phyloP scores from a whole-genome alignment of 2,329 filamentous ascomycete genomes.

The Exophiala oligosperma region DNA sequence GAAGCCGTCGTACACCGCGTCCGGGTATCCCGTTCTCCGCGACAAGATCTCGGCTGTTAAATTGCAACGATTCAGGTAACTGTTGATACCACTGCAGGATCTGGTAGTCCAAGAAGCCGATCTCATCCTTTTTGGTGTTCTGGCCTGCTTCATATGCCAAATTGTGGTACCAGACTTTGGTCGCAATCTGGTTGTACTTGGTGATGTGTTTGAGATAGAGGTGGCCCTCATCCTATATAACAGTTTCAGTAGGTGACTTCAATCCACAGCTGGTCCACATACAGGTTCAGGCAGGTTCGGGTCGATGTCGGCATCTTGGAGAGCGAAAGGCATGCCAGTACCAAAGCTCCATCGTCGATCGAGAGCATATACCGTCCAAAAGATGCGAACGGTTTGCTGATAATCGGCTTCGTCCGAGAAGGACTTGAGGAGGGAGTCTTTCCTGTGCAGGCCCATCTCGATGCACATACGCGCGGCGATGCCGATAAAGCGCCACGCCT shows the following conservation, averaged over 20 bases:
- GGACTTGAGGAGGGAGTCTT: slow-evolving; percentile 66
- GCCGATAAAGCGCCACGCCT: slow-evolving; percentile 85
- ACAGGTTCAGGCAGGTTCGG: slow-evolving; percentile 76
- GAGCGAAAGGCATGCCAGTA: slow-evolving; percentile 81
- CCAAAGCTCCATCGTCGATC: slow-evolving; percentile 87
- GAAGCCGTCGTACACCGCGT: slow-evolving; percentile 66
- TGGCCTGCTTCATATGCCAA: slow-evolving; percentile 66
- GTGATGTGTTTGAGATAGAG: slow-evolving; percentile 85
- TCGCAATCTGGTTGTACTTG: slow-evolving; percentile 76
- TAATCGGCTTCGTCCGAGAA: slow-evolving; percentile 70
- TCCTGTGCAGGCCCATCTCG: slow-evolving; percentile 79
- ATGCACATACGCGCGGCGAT: slow-evolving; percentile 77
- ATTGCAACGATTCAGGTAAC: slow-evolving; percentile 64
- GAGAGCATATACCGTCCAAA: slow-evolving; percentile 84
- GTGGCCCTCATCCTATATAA: slow-evolving; percentile 41
- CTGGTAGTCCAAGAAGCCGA: slow-evolving; percentile 78
- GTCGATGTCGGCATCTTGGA: slow-evolving; percentile 85
- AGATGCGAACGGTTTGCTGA: slow-evolving; percentile 67
- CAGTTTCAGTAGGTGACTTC: slow-evolving; percentile 18
- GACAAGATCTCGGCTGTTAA: slow-evolving; percentile 52
- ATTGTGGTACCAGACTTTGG: slow-evolving; percentile 83
- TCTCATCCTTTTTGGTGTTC: slow-evolving; percentile 70
- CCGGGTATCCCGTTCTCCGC: slow-evolving; percentile 49
- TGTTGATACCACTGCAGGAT: slow-evolving; percentile 83
- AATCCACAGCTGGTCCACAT: slow-evolving; percentile 29